Evolutionary conservation across 441 rosid species (phyloP).

Genomic region (Cnidoscolus chayamansa): DNA sequence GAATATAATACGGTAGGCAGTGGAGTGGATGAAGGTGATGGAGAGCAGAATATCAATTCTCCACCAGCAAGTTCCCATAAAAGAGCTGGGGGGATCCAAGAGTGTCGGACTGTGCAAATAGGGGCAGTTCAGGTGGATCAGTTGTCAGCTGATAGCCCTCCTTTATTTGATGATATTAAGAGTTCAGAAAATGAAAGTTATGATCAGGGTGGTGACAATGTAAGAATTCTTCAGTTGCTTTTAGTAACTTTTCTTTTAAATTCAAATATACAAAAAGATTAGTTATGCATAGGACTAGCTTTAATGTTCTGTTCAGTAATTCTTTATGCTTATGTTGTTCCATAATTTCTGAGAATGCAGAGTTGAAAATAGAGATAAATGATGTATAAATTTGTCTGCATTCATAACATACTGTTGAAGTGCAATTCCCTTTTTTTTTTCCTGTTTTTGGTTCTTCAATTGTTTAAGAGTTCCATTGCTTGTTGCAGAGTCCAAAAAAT

Average conservation of each 20-base stretch:
- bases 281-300: background rate
- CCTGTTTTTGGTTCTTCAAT: background rate
- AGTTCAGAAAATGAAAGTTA: slow-evolving; percentile 51
- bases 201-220: slow-evolving; percentile 36
- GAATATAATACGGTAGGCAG: slow-evolving; percentile 20
- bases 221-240: slow-evolving; percentile 27
- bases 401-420: background rate
- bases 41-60: slow-evolving; percentile 16
- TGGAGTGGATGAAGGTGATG: slow-evolving; percentile 21
- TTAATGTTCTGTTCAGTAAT: background rate
- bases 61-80: slow-evolving; percentile 6
- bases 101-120: slow-evolving; percentile 21
- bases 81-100: slow-evolving; percentile 16
- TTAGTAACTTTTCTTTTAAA: background rate
- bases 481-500: slow-evolving; percentile 38
- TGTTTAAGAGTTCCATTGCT: background rate
- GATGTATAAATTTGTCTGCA: background rate
- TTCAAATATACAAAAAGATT: background rate
- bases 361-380: background rate
- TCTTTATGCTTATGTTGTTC: background rate
- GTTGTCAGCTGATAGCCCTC: slow-evolving; percentile 45
- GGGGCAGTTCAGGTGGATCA: slow-evolving; percentile 32
- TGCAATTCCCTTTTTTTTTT: background rate
- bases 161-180: slow-evolving; percentile 44
- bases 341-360: background rate